These are phyloP conservation scores for Pisolithus thermaeus DNA, from an alignment of 1,284 basidiomycete species.

Conservation along the genomic window DNA sequence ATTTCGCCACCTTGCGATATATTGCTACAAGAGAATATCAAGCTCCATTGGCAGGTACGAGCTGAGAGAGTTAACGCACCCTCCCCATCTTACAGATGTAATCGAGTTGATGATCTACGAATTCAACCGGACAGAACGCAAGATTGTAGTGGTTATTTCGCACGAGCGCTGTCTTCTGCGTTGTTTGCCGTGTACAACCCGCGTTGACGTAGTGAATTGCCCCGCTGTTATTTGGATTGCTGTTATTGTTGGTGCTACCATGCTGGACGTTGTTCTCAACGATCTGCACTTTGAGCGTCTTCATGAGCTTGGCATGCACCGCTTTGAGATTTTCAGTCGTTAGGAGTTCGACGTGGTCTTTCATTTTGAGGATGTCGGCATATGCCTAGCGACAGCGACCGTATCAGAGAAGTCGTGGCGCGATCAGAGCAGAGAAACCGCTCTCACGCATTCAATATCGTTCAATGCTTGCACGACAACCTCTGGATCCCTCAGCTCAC, in stretches of 20 bases:
- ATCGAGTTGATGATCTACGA: slow-evolving; percentile 35
- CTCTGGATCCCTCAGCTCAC: slow-evolving; percentile 20
- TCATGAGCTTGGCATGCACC: slow-evolving; percentile 25
- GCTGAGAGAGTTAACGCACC: slow-evolving; percentile 19
- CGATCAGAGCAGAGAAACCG: background rate
- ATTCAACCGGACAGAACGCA: slow-evolving; percentile 33
- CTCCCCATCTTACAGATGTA: slow-evolving; percentile 38
- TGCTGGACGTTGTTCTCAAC: slow-evolving; percentile 5
- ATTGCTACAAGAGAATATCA: slow-evolving; percentile 22
- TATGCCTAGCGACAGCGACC: slow-evolving; percentile 20
- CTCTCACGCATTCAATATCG: slow-evolving; percentile 24
- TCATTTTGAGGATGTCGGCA: slow-evolving; percentile 13
- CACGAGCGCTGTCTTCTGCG: slow-evolving; percentile 33
- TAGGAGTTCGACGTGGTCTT: slow-evolving; percentile 21
- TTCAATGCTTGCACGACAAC: slow-evolving; percentile 13
- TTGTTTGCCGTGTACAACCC: slow-evolving; percentile 31
- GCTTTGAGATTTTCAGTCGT: slow-evolving; percentile 26
- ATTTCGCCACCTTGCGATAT: slow-evolving; percentile 33
- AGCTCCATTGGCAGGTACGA: background rate
- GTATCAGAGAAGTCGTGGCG: background rate
- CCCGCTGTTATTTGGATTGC: background rate
- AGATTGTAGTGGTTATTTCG: slow-evolving; percentile 29
- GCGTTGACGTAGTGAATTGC: slow-evolving; percentile 29
- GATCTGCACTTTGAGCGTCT: slow-evolving; percentile 28
- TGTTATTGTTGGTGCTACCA: background rate